Percentiles rank a stretch among this genome's conserved stretches.
phyloP scores from a whole-genome alignment of 2,329 filamentous ascomycete genomes.

The Colletotrichum sansevieriae region DNA sequence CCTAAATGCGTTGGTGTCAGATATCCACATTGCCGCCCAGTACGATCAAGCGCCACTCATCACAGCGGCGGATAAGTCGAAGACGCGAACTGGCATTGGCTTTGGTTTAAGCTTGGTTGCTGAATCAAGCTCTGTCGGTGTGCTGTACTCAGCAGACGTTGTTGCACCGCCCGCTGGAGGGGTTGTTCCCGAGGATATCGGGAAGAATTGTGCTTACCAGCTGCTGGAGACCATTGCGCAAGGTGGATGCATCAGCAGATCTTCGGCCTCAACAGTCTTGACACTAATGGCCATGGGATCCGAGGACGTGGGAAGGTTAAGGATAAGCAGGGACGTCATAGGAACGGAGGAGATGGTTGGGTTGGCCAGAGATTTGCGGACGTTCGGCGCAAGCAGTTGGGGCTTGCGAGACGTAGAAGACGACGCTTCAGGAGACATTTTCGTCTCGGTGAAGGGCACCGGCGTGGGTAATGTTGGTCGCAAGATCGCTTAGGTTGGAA shows the following conservation, averaged over 20 bases:
- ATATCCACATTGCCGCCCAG: constrained; percentile 89
- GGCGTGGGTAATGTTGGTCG: constrained; percentile 96
- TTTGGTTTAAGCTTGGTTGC: constrained; percentile 93
- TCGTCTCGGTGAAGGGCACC: constrained; percentile 91
- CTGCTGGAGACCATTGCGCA: constrained; percentile 84
- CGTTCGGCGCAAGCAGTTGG: constrained; percentile 93
- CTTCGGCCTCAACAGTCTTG: constrained; percentile 80
- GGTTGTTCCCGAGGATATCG: constrained; percentile 89
- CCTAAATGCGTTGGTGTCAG: constrained; percentile 85
- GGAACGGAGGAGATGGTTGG: constrained; percentile 84
- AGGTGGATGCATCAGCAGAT: constrained; percentile 83
- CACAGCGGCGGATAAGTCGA: constrained; percentile 67
- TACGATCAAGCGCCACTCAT: constrained; percentile 77
- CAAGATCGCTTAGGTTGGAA: constrained; percentile 74
- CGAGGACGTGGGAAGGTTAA: constrained; percentile 91
- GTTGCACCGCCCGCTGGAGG: constrained; percentile 82
- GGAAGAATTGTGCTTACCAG: constrained; percentile 88
- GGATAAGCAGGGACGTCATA: constrained; percentile 84
- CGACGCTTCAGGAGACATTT: constrained; percentile 77
- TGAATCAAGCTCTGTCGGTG: constrained; percentile 85
- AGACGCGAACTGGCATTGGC: constrained; percentile 83
- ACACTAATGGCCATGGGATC: constrained; percentile 98
- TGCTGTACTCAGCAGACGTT: constrained; percentile 90
- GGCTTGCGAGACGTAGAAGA: constrained; percentile 82
- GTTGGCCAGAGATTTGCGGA: constrained; percentile 85